Base-by-base conservation (phyloP, 2,329 filamentous ascomycete genomes). In the Colletotrichum sp. region DNA sequence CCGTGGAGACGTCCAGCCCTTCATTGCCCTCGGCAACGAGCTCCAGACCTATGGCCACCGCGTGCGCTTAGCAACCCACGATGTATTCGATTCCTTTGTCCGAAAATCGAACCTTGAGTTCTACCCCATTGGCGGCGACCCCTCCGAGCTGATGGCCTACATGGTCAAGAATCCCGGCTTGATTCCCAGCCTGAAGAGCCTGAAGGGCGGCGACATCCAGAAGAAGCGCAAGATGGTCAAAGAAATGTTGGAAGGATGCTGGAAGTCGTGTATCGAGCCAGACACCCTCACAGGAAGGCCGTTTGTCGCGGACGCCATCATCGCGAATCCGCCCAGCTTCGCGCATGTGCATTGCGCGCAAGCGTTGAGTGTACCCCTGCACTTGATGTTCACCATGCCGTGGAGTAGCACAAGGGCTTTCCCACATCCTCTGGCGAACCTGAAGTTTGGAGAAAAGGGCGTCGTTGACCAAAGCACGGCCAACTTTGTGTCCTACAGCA, bases 341-440 rank as follows among this genome's bases (percentile, higher is more conserved):
- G 87, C 86, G 0, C 87, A 89, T 77, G 80, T 88, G 0, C 87
- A 88, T 70, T 89, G 87, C 74, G 87, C 87, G 0, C 83, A 89
- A 76, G 84, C 82, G 0, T 78, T 89, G 2, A 81, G 84, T 0
- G 80, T 89, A 0, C 88, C 88, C 0, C 75, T 89, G 1, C 87
- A 89, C 74, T 76, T 89, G 4, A 87, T 89, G 82, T 87, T 88
- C 68, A 89, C 90, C 3, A 95, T 95, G 93, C 94, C 94, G 0
- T 95, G 93, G 91, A 93, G 92, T 9, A 91, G 93, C 3, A 95
- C 94, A 0, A 92, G 93, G 78, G 89, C 91, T 1, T 95, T 95
- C 75, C 93, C 93, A 0, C 94, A 96, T 79, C 94, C 94, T 0
- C 86, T 95, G 5, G 93, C 93, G 0, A 94, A 94, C 76, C 90